Evolutionary conservation across 495 filamentous ascomycete genomes (phyloP).

Genomic region (Talaromyces stipitatus): DNA sequence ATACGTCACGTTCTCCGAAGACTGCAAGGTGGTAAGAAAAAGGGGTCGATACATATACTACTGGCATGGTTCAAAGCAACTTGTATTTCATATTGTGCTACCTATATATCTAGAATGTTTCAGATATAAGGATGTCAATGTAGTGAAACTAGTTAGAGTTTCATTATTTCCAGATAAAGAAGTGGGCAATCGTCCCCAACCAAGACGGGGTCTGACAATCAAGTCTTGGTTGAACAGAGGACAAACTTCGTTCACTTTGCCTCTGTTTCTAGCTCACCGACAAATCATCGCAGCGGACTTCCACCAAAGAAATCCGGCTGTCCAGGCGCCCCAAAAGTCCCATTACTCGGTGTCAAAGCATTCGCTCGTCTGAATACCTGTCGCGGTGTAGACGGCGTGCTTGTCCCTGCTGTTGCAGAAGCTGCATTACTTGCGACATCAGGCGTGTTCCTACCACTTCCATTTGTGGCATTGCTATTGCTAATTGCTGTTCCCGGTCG

Average conservation of each 20-base stretch:
- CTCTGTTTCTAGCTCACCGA: background rate
- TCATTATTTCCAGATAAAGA: background rate
- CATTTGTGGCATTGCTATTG: slow-evolving; percentile 22
- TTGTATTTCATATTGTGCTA: background rate
- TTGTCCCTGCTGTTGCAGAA: slow-evolving; percentile 11
- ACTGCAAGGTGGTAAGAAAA: too few relatives aligned
- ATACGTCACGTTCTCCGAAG: background rate
- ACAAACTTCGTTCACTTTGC: background rate
- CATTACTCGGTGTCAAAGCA: slow-evolving; percentile 40
- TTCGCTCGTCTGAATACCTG: slow-evolving; percentile 40
- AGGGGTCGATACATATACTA: too few relatives aligned
- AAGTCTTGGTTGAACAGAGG: background rate
- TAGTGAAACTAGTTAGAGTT: background rate
- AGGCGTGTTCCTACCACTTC: slow-evolving; percentile 37
- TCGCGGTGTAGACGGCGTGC: slow-evolving; percentile 35
- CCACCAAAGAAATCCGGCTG: slow-evolving; percentile 35
- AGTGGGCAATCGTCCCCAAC: background rate
- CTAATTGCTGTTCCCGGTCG: slow-evolving; percentile 39
- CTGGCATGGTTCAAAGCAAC: background rate
- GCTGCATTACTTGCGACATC: slow-evolving; percentile 14
- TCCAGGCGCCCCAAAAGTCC: slow-evolving; percentile 34
- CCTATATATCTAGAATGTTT: background rate
- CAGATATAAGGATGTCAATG: background rate
- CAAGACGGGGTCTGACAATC: background rate
- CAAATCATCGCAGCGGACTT: slow-evolving; percentile 32